These are phyloP conservation scores for Citrus inodora DNA, from an alignment of 345 rosid species.

Conservation along the genomic window DNA sequence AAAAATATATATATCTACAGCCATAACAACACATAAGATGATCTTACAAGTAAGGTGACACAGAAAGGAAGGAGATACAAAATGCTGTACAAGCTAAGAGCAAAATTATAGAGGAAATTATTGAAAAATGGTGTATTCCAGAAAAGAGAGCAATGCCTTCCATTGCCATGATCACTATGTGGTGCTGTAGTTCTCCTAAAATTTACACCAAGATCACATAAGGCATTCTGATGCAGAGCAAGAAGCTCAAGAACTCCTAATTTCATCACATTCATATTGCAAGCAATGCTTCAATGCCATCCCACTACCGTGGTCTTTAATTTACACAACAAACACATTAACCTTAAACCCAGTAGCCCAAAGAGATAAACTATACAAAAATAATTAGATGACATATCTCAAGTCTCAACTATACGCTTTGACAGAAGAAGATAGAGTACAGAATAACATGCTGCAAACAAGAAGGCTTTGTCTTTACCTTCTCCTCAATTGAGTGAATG, in stretches of 20 bases:
- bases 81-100: background rate
- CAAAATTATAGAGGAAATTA: background rate
- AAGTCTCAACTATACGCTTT: background rate
- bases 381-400: background rate
- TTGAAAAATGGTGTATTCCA: background rate
- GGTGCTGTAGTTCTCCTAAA: background rate
- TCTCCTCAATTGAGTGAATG: conserved; percentile 92
- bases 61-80: background rate
- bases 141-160: conserved; percentile 1
- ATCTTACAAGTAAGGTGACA: background rate
- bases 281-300: background rate
- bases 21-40: background rate
- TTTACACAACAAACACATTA: background rate
- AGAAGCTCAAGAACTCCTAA: too few relatives aligned
- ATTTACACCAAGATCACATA: background rate
- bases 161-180: background rate
- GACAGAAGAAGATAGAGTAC: background rate
- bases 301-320: background rate
- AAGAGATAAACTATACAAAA: too few relatives aligned
- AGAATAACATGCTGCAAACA: background rate
- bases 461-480: conserved; percentile 43
- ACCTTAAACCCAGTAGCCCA: background rate
- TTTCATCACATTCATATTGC: background rate
- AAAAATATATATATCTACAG: background rate
- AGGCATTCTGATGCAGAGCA: too few relatives aligned